Conservation (phyloP, 208 protist species). For the Trypanosoma brucei region DNA sequence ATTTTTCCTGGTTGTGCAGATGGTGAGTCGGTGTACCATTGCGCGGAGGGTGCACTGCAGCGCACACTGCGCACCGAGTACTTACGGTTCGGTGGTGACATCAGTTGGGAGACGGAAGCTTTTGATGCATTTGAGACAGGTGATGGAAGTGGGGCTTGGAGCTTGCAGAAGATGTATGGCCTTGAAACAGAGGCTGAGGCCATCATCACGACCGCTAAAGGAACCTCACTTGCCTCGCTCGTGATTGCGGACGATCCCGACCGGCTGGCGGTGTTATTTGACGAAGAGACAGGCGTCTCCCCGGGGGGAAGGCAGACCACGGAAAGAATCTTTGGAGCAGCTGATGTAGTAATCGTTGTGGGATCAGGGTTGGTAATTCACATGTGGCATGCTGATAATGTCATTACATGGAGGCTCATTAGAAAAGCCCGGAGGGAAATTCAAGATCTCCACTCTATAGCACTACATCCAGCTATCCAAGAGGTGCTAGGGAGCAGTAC, state of each 20-base stretch:
- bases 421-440: slow-evolving; percentile 22
- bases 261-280: slow-evolving; percentile 55
- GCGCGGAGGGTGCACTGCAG: slow-evolving; percentile 53
- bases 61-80: slow-evolving; percentile 65
- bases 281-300: slow-evolving; percentile 46
- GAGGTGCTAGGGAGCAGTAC: slow-evolving; percentile 26
- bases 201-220: slow-evolving; percentile 53
- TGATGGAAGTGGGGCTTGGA: slow-evolving; percentile 65
- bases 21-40: slow-evolving; percentile 66
- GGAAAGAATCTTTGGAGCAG: slow-evolving; percentile 34
- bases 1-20: slow-evolving; percentile 69
- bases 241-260: slow-evolving; percentile 66
- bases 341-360: slow-evolving; percentile 55
- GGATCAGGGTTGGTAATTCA: slow-evolving; percentile 57
- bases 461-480: slow-evolving; percentile 21
- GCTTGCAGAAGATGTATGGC: slow-evolving; percentile 68
- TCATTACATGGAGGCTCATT: slow-evolving; percentile 40
- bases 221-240: slow-evolving; percentile 25
- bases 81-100: slow-evolving; percentile 61
- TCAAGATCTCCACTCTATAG: slow-evolving; percentile 1
- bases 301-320: slow-evolving; percentile 9
- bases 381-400: slow-evolving; percentile 35
- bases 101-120: slow-evolving; percentile 59
- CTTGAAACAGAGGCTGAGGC: slow-evolving; percentile 48
- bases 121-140: slow-evolving; percentile 58